Conservation (phyloP, 345 rosid genomes). For the Aquilaria yunnanensis region DNA sequence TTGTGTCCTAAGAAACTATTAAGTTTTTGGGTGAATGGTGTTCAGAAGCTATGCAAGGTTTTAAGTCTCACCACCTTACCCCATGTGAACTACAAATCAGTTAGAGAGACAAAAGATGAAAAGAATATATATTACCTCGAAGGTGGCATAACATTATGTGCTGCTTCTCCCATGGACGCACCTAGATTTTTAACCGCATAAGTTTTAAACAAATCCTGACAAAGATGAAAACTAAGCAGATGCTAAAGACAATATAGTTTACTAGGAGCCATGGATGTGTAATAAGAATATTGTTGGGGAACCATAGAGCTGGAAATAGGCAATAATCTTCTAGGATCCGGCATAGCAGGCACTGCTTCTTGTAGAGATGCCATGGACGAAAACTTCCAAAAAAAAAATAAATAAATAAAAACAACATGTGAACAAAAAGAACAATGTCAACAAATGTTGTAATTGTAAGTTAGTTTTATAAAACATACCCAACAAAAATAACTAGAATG, state of each 20-base stretch:
- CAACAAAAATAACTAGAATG: neutral
- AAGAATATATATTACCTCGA: conserved; percentile 32
- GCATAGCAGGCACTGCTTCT: conserved; percentile 27
- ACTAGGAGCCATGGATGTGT: conserved; percentile 12
- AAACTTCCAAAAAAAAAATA: conserved; percentile 26
- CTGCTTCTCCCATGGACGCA: conserved; percentile 37
- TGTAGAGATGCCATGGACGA: conserved; percentile 37
- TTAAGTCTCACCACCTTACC: neutral
- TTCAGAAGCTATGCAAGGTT: neutral
- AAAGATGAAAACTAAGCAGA: conserved; percentile 6
- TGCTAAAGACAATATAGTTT: neutral
- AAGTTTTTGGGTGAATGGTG: neutral
- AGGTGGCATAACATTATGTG: conserved; percentile 23
- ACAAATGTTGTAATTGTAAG: neutral
- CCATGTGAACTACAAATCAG: too few species aligned
- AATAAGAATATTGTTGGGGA: conserved; percentile 34
- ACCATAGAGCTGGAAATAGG: conserved; percentile 26
- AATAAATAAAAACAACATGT: neutral
- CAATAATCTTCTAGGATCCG: conserved; percentile 23
- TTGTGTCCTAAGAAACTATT: neutral
- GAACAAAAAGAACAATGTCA: neutral
- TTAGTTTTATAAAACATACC: neutral
- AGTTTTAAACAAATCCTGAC: conserved; percentile 3
- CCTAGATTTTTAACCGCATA: conserved; percentile 24
- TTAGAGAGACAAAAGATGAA: neutral